Evolutionary conservation across 257 asterid species (phyloP).

Genomic region (Vinca minor): DNA sequence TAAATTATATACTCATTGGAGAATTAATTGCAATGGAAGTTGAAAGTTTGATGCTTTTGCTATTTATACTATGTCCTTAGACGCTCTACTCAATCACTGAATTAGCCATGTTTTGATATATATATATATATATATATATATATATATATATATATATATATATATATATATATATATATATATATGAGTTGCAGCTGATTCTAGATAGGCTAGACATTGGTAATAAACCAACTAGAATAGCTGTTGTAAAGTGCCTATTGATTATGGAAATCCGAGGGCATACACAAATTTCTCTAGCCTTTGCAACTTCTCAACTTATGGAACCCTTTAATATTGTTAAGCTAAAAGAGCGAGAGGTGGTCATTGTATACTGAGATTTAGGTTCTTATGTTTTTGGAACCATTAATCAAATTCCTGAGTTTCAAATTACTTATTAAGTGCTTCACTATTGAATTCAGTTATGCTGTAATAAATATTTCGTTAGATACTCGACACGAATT

Average conservation of each 20-base stretch:
- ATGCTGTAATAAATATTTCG: background rate
- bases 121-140: too few species aligned
- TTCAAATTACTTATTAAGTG: background rate
- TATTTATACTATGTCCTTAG: background rate
- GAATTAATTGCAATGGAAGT: background rate
- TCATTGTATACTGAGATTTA: background rate
- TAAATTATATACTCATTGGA: too few species aligned
- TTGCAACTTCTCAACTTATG: background rate
- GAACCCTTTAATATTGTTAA: background rate
- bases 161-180: too few species aligned
- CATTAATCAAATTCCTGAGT: background rate
- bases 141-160: too few species aligned
- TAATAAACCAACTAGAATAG: background rate
- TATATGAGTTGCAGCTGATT: background rate
- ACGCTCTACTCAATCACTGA: background rate
- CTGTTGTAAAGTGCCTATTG: background rate
- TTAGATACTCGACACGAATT: background rate
- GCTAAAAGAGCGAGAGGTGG: background rate
- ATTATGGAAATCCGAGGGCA: background rate
- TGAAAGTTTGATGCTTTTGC: background rate
- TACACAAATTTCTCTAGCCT: background rate
- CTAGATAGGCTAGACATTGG: background rate
- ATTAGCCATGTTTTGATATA: background rate
- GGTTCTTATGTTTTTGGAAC: background rate
- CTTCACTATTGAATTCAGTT: background rate